Conservation (phyloP, 345 rosid genomes). For the Lepidium didymum region DNA sequence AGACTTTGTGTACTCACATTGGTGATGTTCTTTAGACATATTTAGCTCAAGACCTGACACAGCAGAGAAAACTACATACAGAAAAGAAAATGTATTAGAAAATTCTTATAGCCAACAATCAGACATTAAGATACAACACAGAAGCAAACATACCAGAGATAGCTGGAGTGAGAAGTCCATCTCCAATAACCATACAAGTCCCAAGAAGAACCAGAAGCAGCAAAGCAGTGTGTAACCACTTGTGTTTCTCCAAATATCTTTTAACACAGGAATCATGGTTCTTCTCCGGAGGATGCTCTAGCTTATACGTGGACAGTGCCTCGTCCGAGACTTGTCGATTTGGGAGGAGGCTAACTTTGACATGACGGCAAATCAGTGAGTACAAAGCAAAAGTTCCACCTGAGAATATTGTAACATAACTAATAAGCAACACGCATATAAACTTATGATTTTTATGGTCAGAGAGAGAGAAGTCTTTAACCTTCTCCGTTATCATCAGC, state of each 20-base stretch:
- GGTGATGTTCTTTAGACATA: constrained; percentile 87
- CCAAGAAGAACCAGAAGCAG: constrained; percentile 92
- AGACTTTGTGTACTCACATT: constrained; percentile 51
- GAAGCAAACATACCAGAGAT: constrained; percentile 62
- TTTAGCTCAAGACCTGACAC: constrained; percentile 95
- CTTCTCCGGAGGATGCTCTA: constrained; percentile 69
- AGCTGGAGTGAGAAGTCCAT: constrained; percentile 95
- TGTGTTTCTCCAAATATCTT: constrained; percentile 72
- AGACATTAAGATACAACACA: background rate
- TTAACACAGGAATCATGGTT: constrained; percentile 57
- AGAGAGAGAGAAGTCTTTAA: constrained; percentile 17
- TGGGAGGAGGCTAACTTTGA: constrained; percentile 89
- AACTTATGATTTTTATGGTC: background rate
- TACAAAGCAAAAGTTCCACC: constrained; percentile 98
- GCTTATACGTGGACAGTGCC: constrained; percentile 90
- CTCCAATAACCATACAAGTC: constrained; percentile 99
- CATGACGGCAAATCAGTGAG: constrained; percentile 87
- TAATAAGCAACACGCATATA: background rate
- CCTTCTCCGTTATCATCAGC: constrained; percentile 99
- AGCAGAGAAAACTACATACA: constrained; percentile 78
- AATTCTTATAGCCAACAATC: background rate
- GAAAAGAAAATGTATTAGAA: background rate
- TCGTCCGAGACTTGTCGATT: constrained; percentile 90
- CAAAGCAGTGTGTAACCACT: constrained; percentile 79
- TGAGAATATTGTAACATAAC: constrained; percentile 7